Conservation (phyloP, 179 eudicot species). For the Carnegiea gigantea region DNA sequence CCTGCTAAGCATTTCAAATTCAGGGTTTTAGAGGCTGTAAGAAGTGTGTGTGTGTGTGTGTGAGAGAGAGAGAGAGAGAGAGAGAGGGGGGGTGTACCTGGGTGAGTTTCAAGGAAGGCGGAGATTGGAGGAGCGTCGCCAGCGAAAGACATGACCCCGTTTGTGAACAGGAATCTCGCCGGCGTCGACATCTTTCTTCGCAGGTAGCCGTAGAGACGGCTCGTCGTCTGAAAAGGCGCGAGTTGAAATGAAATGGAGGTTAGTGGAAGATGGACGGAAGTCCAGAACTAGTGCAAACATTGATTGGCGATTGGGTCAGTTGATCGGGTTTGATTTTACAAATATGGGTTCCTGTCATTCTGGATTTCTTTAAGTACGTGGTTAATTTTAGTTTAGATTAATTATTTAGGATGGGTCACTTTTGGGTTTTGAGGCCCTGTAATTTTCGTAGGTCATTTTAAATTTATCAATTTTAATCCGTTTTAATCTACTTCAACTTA, state of each 20-base stretch:
- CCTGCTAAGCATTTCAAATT: conserved; percentile 39
- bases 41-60: not conserved
- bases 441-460: no score
- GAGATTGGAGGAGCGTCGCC: conserved; percentile 53
- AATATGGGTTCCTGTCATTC: no score
- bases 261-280: no score
- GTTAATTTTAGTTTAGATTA: no score
- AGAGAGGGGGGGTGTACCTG: conserved; percentile 37
- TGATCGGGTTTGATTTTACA: no score
- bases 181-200: conserved; percentile 28
- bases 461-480: no score
- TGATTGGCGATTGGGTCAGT: no score
- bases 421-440: accelerated
- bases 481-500: no score
- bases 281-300: no score
- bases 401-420: no score
- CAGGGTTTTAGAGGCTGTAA: not conserved
- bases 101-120: conserved; percentile 62
- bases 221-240: not conserved
- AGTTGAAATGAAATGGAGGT: not conserved
- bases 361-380: no score
- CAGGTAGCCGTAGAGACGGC: not conserved
- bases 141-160: conserved; percentile 50
- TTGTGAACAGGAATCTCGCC: conserved; percentile 46
- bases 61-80: not conserved